These are phyloP conservation scores for Ligustrum vulgare DNA, from an alignment of 257 asterid species.

Conservation along the genomic window DNA sequence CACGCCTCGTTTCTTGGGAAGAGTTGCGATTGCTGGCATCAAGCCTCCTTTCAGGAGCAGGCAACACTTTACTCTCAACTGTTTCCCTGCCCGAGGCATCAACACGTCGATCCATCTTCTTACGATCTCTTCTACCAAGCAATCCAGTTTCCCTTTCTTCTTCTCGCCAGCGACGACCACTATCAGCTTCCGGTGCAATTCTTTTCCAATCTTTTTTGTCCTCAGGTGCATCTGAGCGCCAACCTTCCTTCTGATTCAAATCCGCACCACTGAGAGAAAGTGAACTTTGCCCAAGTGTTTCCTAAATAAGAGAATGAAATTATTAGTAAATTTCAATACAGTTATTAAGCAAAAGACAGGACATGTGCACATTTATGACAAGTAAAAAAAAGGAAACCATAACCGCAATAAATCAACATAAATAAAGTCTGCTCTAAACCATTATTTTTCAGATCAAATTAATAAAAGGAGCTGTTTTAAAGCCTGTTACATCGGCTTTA, in stretches of 20 bases:
- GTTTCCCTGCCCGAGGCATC: constrained; percentile 76
- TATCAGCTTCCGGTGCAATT: constrained; percentile 59
- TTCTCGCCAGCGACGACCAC: constrained; percentile 98
- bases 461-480: not conserved
- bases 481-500: not conserved
- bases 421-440: not conserved
- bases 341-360: not conserved
- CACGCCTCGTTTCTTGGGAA: constrained; percentile 81
- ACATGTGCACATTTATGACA: not conserved
- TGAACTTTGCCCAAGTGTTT: constrained; percentile 79
- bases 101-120: constrained; percentile 79
- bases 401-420: not conserved
- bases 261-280: constrained; percentile 85
- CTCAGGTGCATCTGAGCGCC: constrained; percentile 74
- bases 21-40: constrained; percentile 69
- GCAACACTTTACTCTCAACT: constrained; percentile 57
- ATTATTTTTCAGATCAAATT: not conserved
- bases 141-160: constrained; percentile 99
- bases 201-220: constrained; percentile 89
- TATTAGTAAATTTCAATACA: not conserved
- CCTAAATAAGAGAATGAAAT: constrained; percentile 39
- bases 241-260: constrained; percentile 72
- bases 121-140: constrained; percentile 92
- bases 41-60: constrained; percentile 75
- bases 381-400: not conserved